Conservation (phyloP, 1,284 basidiomycete species). For the Ustilago curta region DNA sequence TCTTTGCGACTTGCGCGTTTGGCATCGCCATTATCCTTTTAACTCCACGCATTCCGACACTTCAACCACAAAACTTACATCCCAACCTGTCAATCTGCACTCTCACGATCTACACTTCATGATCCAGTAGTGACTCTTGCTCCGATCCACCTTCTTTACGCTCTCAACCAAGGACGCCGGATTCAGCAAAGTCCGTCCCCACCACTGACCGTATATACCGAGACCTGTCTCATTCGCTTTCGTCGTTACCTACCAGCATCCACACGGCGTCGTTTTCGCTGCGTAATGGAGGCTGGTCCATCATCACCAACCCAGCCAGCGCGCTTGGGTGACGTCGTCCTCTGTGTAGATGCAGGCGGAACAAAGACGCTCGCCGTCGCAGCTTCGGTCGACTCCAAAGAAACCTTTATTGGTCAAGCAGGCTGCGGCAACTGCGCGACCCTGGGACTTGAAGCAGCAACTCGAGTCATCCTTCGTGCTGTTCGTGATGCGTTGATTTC, state of each 20-base stretch:
- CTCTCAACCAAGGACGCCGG: not conserved
- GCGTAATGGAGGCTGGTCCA: conserved; percentile 29
- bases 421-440: conserved; percentile 53
- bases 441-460: conserved; percentile 38
- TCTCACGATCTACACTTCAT: not conserved
- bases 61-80: not conserved
- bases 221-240: not conserved
- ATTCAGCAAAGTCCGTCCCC: not conserved
- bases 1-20: not conserved
- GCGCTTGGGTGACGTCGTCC: conserved; percentile 32
- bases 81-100: not conserved
- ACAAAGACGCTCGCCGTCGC: conserved; percentile 53
- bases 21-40: not conserved
- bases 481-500: conserved; percentile 35
- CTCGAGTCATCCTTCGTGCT: conserved; percentile 46
- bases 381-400: conserved; percentile 24
- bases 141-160: not conserved
- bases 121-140: not conserved
- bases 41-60: not conserved
- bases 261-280: not conserved
- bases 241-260: not conserved
- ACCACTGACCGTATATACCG: not conserved
- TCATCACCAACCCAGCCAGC: conserved; percentile 17
- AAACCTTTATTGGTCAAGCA: conserved; percentile 42
- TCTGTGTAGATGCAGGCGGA: conserved; percentile 52